Conservation (phyloP, 352 stramenopile species). For the Phytopythium delawarense region DNA sequence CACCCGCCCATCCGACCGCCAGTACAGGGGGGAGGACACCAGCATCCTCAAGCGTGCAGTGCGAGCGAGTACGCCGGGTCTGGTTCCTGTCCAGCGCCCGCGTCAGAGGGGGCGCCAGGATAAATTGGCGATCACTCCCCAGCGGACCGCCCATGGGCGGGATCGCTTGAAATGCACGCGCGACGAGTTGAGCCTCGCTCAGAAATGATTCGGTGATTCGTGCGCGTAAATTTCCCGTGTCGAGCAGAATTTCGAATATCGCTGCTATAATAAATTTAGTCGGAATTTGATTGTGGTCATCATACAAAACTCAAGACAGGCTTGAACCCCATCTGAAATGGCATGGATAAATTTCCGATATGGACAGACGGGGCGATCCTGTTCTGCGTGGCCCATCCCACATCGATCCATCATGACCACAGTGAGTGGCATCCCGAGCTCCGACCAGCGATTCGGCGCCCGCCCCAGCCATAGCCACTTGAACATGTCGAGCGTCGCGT, state of each 20-base stretch:
- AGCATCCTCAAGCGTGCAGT: too few relatives aligned
- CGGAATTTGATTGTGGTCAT: too few relatives aligned
- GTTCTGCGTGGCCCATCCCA: neutral
- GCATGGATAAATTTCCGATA: too few relatives aligned
- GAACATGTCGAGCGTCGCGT: slow-evolving; percentile 2
- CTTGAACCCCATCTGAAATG: too few relatives aligned
- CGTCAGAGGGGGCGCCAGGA: neutral
- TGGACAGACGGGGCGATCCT: neutral
- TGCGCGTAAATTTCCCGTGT: neutral
- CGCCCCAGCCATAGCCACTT: neutral
- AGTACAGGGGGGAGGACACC: too few relatives aligned
- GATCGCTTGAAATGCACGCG: neutral
- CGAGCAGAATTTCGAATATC: too few relatives aligned
- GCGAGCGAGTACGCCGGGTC: neutral
- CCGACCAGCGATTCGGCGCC: slow-evolving; percentile 1
- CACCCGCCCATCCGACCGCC: neutral
- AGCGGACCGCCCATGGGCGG: neutral
- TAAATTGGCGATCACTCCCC: neutral
- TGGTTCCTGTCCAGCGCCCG: neutral
- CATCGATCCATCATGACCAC: slow-evolving; percentile 2
- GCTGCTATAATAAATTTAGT: too few relatives aligned
- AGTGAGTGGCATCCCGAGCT: neutral
- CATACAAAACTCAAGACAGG: too few relatives aligned
- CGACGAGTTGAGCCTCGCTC: too few relatives aligned
- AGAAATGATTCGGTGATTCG: neutral